Conservation (phyloP, 495 filamentous ascomycete species). For the Trichoderma orchidacearum region DNA sequence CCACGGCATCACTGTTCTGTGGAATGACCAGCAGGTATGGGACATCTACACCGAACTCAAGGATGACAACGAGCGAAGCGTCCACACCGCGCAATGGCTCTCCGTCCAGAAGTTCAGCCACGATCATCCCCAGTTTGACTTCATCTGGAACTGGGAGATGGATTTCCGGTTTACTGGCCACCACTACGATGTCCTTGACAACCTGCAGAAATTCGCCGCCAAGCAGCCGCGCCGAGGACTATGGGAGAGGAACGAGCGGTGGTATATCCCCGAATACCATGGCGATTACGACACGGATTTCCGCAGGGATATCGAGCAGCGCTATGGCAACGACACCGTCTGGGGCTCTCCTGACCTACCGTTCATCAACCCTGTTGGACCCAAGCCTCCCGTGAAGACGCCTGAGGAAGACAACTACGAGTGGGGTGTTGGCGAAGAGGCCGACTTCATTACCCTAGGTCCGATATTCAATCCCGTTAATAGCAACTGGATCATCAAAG, state of each 20-base stretch:
- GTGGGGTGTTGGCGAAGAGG: conserved; percentile 67
- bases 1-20: conserved; percentile 50
- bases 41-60: conserved; percentile 42
- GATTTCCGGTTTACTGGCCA: conserved; percentile 61
- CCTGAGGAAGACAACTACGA: conserved; percentile 47
- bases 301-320: conserved; percentile 32
- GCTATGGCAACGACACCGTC: conserved; percentile 30
- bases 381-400: conserved; percentile 36
- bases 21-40: conserved; percentile 45
- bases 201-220: conserved; percentile 41
- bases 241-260: conserved; percentile 64
- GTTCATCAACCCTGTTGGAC: conserved; percentile 45
- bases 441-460: conserved; percentile 57
- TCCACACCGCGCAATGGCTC: conserved; percentile 40
- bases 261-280: conserved; percentile 53
- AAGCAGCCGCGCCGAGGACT: conserved; percentile 52
- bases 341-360: conserved; percentile 47
- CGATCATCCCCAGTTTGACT: conserved; percentile 57
- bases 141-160: conserved; percentile 66
- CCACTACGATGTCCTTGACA: conserved; percentile 54
- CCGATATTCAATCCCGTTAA: conserved; percentile 56
- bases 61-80: conserved; percentile 20
- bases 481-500: conserved; percentile 47
- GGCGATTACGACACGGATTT: conserved; percentile 43
- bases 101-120: conserved; percentile 52